Conservation (phyloP, 192 early-diverging fungal genomes). For the Mortierella antarctica region DNA sequence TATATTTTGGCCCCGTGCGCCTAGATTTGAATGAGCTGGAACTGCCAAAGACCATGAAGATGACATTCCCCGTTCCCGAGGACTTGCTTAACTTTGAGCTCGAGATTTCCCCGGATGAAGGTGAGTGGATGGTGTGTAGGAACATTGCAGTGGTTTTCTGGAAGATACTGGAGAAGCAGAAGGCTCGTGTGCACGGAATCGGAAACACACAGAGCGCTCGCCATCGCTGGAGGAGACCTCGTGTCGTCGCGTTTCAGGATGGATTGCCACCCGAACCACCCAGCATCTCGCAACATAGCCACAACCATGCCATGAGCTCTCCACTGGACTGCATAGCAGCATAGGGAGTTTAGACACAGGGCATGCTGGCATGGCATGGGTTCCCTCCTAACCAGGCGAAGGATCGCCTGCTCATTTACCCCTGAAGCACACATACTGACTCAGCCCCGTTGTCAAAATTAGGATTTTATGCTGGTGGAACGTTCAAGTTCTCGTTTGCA, state of each 20-base stretch:
- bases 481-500: slow-evolving; percentile 85
- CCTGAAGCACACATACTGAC: slow-evolving; percentile 1
- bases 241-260: too few species aligned
- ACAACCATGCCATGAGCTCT: too few species aligned
- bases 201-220: too few species aligned
- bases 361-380: too few species aligned
- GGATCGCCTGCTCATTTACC: not conserved
- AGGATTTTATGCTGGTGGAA: slow-evolving; percentile 89
- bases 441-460: not conserved
- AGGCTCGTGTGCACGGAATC: not conserved
- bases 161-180: not conserved
- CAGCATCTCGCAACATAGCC: too few species aligned
- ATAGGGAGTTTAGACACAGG: too few species aligned
- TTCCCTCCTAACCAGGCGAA: too few species aligned
- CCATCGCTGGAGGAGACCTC: too few species aligned
- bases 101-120: slow-evolving; percentile 88
- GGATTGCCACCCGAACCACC: too few species aligned
- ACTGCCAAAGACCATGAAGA: slow-evolving; percentile 78
- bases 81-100: slow-evolving; percentile 88
- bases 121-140: slow-evolving; percentile 53
- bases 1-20: not conserved
- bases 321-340: too few species aligned
- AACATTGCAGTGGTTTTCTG: not conserved
- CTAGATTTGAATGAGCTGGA: slow-evolving; percentile 87
- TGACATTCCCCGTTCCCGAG: slow-evolving; percentile 80